Percentiles rank a stretch among this genome's conserved stretches.
Conservation (phyloP, 805 yeast genomes). For the Starmera caribaea region DNA sequence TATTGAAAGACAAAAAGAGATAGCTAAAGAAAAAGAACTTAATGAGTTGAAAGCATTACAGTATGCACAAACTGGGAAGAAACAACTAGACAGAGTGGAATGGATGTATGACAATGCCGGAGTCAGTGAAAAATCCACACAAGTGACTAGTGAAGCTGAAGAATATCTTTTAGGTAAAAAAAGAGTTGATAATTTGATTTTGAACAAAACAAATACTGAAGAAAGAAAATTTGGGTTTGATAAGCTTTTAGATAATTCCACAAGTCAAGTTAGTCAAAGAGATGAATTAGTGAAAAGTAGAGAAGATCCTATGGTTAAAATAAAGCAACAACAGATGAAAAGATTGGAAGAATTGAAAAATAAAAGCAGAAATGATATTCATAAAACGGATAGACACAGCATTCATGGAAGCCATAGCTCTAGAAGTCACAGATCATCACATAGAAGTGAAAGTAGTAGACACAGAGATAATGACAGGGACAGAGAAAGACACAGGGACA, state of each 20-base stretch:
- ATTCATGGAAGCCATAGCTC: slow-evolving; percentile 2
- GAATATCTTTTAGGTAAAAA: slow-evolving; percentile 45
- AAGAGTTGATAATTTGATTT: slow-evolving; percentile 30
- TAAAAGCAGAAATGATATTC: slow-evolving; percentile 14
- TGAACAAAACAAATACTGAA: slow-evolving; percentile 9
- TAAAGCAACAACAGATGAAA: slow-evolving; percentile 20
- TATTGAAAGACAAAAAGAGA: slow-evolving; percentile 53
- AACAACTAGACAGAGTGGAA: slow-evolving; percentile 40
- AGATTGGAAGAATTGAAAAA: slow-evolving; percentile 10
- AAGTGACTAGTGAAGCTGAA: slow-evolving; percentile 27
- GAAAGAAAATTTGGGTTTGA: slow-evolving; percentile 18
- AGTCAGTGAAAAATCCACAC: slow-evolving; percentile 15
- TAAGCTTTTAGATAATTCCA: slow-evolving; percentile 1
- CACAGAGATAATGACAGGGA: slow-evolving; percentile 5
- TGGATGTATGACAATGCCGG: slow-evolving; percentile 72
- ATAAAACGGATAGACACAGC: slow-evolving; percentile 11
- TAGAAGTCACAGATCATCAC: neutral
- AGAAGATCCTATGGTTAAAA: slow-evolving; percentile 43
- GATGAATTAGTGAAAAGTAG: slow-evolving; percentile 16
- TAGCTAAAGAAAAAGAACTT: slow-evolving; percentile 50
- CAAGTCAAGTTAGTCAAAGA: slow-evolving; percentile 7
- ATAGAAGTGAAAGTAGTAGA: slow-evolving; percentile 3
- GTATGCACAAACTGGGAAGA: slow-evolving; percentile 28
- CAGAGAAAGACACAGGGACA: slow-evolving; percentile 5
- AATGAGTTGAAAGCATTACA: slow-evolving; percentile 43